Base-by-base conservation (phyloP, 1,139 yeast genomes). In the Sugiyamaella grinbergsii region DNA sequence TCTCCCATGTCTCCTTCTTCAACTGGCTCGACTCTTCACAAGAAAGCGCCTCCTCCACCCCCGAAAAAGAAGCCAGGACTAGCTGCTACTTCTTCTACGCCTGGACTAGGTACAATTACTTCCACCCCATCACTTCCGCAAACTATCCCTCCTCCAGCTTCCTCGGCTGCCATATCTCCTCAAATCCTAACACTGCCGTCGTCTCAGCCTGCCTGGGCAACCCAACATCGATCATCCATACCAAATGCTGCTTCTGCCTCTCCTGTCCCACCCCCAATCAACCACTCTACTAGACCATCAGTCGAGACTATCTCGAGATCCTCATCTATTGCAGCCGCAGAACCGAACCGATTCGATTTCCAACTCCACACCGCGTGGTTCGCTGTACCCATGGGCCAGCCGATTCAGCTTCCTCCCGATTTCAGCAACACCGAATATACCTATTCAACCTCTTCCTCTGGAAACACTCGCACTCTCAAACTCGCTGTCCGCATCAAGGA, bases 401-500 rank as follows among this genome's bases (percentile, higher is more conserved):
- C 40, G 22, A 44, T 62, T 22, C 56, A 52, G 22, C 57, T 63
- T n/a, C 66, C 68, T 1, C 55, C 59, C 1, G 58, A 57, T 20
- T 56, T 67, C 18, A 62, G 53, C 36, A 59, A 59, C 10, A 49
- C 55, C 44, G 57, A 62, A 49, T 49, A 57, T 49, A 52, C 59
- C 31, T 49, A 52, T 45, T 36, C 61, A 33, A 32, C 52, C 13
- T 11, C 53, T 20, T 41, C 45, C 22, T 37, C 59, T 5, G 61
- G 63, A 19, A 38, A 48, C 22, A 37, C 37, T 16, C 49, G 57
- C 32, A 51, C 58, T 10, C 47, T 69, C 22, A 55, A 56, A 6
- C 13, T 68, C 10, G 64, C 68, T 1, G 51, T 78, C 38, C 68
- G 84, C 31, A 66, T 79, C 48, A 51, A 63, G 1, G 66, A 66